Evolutionary conservation across 1,139 yeast species (phyloP), one percentile per base, ranked within the genome.

Genomic region (Lodderomyces metapsilosis): DNA sequence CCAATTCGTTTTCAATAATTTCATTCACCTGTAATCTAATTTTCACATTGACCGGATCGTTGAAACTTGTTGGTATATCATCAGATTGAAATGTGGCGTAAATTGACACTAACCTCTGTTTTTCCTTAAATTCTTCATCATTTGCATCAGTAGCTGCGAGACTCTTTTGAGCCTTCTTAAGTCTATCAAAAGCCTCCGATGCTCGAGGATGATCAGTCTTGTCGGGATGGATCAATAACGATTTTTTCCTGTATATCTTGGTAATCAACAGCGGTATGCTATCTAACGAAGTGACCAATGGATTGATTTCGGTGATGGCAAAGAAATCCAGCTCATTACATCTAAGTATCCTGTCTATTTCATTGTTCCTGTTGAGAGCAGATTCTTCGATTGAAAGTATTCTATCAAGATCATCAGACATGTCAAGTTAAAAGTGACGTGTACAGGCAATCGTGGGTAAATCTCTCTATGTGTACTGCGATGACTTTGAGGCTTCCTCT

Each of bases 151-250:
- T 58, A 2, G 52, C 38, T 5, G 48, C 43, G 20, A 68, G 53
- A 1, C 60, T 54, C 37, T 42, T 45, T 41, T 68, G 64, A 2
- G 76, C 64, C 38, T 66, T 68, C 44, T 74, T 74, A 31, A 77
- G 53, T 35, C 66, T 48, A 52, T 81, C 85, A 54, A 84, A 84
- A 1, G 89, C 88, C 33, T 63, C 71, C 0, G 86, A 78, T 0
- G 88, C 88, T 15, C 67, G 61, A 0, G 67, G 61, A 50, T 83
- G 77, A 36, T 63, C 58, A 2, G 79, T 71, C 51, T 82, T 82
- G 54, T 84, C 91, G 0, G 91, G 91, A 56, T 84, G 91, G 30
- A 84, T 78, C 45, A 81, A 58, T 33, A 82, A 61, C 7, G 88
- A 80, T 56, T 80, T 82, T 57, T 71, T 74, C 28, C 88, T 60